A percentile compares a stretch with the other conserved stretches of the same genome.
Conservation (phyloP, 176 grass and related monocot species). For the Oryza officinalis region DNA sequence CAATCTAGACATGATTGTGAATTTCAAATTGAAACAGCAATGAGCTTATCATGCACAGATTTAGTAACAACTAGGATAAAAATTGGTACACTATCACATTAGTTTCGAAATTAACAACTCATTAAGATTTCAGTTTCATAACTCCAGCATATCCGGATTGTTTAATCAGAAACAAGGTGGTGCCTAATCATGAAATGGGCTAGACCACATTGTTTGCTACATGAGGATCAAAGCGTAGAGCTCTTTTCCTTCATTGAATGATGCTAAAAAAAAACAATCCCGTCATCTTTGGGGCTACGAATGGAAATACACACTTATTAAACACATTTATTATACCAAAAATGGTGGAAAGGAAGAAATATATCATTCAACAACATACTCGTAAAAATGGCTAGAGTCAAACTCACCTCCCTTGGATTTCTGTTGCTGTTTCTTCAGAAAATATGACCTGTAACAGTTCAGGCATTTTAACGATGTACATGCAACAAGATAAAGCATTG, state of each 20-base stretch:
- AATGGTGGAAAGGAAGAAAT: not conserved
- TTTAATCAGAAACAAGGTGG: not conserved
- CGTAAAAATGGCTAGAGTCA: constrained; percentile 18
- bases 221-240: not conserved
- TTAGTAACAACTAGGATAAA: not conserved
- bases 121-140: constrained; percentile 17
- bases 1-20: constrained; percentile 22
- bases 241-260: not conserved
- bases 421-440: constrained; percentile 84
- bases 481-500: constrained; percentile 21
- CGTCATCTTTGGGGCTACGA: not conserved
- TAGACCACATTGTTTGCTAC: constrained; percentile 2
- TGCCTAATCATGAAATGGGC: not conserved
- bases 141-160: not conserved
- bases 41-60: constrained; percentile 1
- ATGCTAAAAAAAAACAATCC: not conserved
- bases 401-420: constrained; percentile 79
- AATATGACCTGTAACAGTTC: constrained; percentile 72
- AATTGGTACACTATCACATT: not conserved
- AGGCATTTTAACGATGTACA: constrained; percentile 19
- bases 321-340: not conserved
- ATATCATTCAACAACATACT: not conserved
- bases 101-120: not conserved
- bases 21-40: constrained; percentile 18
- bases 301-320: not conserved